Evolutionary conservation across 345 rosid genomes (phyloP), one percentile per base, ranked within the genome.

Genomic region (Bruguiera sexangula): DNA sequence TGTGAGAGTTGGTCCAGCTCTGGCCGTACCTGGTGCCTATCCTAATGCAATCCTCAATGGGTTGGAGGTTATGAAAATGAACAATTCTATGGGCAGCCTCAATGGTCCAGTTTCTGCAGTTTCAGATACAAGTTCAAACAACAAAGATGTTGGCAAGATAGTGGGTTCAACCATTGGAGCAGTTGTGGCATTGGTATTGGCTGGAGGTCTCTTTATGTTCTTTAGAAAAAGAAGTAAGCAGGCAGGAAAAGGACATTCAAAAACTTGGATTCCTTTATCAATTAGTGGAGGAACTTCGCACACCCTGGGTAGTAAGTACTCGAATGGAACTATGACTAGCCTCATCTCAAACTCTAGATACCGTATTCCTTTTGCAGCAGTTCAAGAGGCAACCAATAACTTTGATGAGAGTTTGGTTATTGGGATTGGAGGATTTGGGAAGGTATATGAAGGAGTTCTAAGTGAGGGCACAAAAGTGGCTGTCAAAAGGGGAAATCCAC

Each of bases 1-100:
- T 70, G 81, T 93, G 69, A 91, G 77, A 54, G 69, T 77, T 32
- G 81, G 81, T 48, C 81, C 81, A 21, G 24, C 66, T 34, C 52
- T 13, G 50, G 16, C 46, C 30, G 0, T 62, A 3, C 6, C 26
- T 18, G 6, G 20, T 74, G 61, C 22, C 37, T 56, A 62, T 43
- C 82, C 78, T 11, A 50, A 74, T 57, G 82, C 82, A 19, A 62
- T 78, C 32, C 72, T 78, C n/a, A 78, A 78, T 31, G 82, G 82
- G 29, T 27, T 78, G 55, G 82, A 78, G 69, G 74, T 78, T 69
- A 69, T 78, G 82, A 78, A 78, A 67, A 62, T 78, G 78, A 78
- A 73, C 66, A 78, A 78, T 68, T 78, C 82, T 6, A 7, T 46
- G 21, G 82, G 82, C 19, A 74, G 75, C 72, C 78, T 78, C 29